Conservation (phyloP, 768 basidiomycete species). For the Chlorophyllum brunneum region DNA sequence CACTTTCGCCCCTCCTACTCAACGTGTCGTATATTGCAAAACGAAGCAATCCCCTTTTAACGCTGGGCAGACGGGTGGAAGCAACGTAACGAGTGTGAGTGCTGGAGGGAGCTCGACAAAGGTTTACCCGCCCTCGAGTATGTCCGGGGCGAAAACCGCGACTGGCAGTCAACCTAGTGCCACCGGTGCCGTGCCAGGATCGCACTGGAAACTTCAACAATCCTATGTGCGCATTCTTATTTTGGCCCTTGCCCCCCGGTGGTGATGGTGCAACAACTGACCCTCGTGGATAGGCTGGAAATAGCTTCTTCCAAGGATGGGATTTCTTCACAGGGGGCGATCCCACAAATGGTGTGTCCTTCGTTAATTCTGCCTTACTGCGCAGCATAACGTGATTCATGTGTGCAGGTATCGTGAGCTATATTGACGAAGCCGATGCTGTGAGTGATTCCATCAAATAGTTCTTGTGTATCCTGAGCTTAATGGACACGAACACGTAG, state of each 20-base stretch:
- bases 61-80: background rate
- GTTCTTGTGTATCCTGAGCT: background rate
- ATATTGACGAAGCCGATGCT: constrained; percentile 57
- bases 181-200: constrained; percentile 28
- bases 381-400: background rate
- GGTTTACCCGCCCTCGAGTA: too few species aligned
- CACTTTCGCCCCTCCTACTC: constrained; percentile 14
- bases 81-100: background rate
- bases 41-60: constrained; percentile 25
- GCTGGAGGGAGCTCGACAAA: constrained; percentile 14
- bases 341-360: constrained; percentile 64
- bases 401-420: constrained; percentile 47
- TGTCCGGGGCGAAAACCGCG: constrained; percentile 13
- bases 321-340: constrained; percentile 64
- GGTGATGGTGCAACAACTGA: background rate
- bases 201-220: constrained; percentile 57
- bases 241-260: background rate
- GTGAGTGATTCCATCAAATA: constrained; percentile 33
- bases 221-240: constrained; percentile 44
- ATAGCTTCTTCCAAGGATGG: constrained; percentile 81
- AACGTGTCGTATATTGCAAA: constrained; percentile 43
- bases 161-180: constrained; percentile 18
- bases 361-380: background rate
- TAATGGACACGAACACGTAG: constrained; percentile 25
- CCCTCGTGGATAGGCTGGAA: constrained; percentile 43